A percentile compares a stretch with the other conserved stretches of the same genome.
Evolutionary conservation across 75 land plant species (phyloP).

Genomic region (Chamaecyparis obtusa): DNA sequence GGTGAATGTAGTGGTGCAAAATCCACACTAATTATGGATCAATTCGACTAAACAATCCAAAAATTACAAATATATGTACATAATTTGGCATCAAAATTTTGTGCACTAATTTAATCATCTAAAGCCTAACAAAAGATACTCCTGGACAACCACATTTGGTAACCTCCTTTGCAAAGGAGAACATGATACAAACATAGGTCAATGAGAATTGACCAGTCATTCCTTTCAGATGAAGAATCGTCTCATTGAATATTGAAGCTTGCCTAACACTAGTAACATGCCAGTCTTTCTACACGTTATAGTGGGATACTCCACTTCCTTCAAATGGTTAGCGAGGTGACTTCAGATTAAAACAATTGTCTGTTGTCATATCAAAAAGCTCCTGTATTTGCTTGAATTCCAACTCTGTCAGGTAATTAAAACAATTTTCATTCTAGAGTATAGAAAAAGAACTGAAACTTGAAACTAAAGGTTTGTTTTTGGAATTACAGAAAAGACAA

Average conservation of each 20-base stretch:
- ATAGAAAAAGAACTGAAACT: not conserved
- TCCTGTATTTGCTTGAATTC: slow-evolving; percentile 77
- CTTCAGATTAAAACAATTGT: slow-evolving; percentile 89
- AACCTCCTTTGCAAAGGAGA: not conserved
- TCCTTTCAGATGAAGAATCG: not conserved
- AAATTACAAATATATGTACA: not conserved
- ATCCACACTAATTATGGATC: too few species aligned
- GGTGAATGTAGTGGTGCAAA: too few species aligned
- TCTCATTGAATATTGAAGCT: not conserved
- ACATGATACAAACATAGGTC: not conserved
- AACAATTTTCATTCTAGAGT: not conserved
- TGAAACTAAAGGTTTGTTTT: not conserved
- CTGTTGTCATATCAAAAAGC: slow-evolving; percentile 72
- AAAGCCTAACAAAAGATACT: not conserved
- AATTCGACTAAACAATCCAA: not conserved
- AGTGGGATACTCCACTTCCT: not conserved
- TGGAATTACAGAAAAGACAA: not conserved
- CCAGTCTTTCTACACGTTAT: not conserved
- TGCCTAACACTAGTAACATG: not conserved
- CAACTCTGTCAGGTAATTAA: slow-evolving; percentile 46
- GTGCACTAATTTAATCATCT: not conserved
- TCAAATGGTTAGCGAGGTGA: slow-evolving; percentile 25
- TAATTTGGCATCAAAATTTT: not conserved
- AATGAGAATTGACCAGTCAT: not conserved
- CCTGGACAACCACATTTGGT: not conserved